These are phyloP conservation scores for Phallus indusiatus DNA, from an alignment of 768 basidiomycete genomes.

Conservation along the genomic window DNA sequence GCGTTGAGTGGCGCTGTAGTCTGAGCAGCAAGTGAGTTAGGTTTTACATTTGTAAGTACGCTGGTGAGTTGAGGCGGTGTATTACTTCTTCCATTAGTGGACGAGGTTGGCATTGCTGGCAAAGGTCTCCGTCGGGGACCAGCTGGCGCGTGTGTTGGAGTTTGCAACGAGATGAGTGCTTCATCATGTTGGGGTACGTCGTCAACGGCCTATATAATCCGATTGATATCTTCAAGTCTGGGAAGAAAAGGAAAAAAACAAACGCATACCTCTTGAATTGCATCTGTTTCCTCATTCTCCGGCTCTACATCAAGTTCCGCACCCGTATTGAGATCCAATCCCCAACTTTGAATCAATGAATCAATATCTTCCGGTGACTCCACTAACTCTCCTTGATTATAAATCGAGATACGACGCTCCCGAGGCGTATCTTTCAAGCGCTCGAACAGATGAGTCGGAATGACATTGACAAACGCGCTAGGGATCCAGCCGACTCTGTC, in stretches of 20 bases:
- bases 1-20: neutral
- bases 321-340: neutral
- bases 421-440: conserved; percentile 34
- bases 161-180: neutral
- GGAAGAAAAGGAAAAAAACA: neutral
- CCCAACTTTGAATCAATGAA: neutral
- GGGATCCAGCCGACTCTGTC: conserved; percentile 65
- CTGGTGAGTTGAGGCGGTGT: neutral
- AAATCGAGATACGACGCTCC: conserved; percentile 38
- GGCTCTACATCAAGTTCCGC: neutral
- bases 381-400: conserved; percentile 22
- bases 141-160: neutral
- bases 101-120: neutral
- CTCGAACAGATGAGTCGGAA: conserved; percentile 43
- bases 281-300: neutral
- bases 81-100: neutral
- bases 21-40: neutral
- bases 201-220: neutral
- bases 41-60: neutral
- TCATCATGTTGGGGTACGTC: neutral
- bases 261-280: neutral
- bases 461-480: conserved; percentile 51
- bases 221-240: too few relatives aligned
- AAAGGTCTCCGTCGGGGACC: neutral
- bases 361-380: neutral